Conservation (phyloP, 441 rosid genomes). For the Francoa sonchifolia region DNA sequence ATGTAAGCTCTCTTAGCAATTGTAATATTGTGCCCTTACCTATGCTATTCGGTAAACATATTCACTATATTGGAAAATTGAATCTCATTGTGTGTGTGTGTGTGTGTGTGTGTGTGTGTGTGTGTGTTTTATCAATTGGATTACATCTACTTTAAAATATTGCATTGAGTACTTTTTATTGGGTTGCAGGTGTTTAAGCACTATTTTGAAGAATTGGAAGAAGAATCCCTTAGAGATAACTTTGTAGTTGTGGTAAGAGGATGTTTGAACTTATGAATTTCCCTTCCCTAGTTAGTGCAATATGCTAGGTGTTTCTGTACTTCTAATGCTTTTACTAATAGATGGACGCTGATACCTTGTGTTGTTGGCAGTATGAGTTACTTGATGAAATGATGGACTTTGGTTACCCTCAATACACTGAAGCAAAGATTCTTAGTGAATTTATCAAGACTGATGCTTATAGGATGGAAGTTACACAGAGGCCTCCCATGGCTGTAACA, state of each 20-base stretch:
- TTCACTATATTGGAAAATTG: no score
- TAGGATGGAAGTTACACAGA: constrained; percentile 88
- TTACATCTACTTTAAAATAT: no score
- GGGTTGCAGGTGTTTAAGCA: constrained; percentile 77
- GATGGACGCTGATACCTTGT: no score
- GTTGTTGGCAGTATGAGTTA: constrained; percentile 63
- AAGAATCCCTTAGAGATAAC: constrained; percentile 93
- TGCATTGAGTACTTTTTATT: not conserved
- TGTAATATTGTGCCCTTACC: constrained; percentile 3
- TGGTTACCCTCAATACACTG: constrained; percentile 94
- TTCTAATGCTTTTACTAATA: no score
- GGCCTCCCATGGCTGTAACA: constrained; percentile 99
- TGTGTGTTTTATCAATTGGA: no score
- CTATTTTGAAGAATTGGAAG: constrained; percentile 92
- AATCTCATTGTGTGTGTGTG: no score
- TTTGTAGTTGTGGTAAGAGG: constrained; percentile 90
- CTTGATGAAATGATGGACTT: constrained; percentile 99
- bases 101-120: no score
- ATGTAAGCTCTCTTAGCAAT: constrained; percentile 40
- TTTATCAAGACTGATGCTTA: constrained; percentile 99
- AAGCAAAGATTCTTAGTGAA: constrained; percentile 85
- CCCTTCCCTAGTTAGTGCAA: not conserved
- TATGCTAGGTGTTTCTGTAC: no score
- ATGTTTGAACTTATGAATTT: constrained; percentile 1
- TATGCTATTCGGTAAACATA: no score